phyloP scores from a whole-genome alignment of 768 basidiomycete species.

The Lanmaoa rubissima region DNA sequence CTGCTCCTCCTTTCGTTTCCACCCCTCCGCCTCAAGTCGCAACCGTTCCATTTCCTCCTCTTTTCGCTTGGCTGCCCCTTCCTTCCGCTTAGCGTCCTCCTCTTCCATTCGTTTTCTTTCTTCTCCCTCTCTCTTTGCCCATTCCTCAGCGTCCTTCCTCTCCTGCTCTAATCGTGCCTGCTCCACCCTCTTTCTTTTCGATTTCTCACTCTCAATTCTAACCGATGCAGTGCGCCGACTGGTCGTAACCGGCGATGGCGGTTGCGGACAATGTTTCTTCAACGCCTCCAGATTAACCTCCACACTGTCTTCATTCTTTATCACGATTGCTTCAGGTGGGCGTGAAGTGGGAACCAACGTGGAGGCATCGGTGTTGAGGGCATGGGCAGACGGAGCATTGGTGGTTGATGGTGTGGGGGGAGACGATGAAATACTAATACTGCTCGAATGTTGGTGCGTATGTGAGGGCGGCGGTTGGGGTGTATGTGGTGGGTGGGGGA shows the following conservation, averaged over 20 bases:
- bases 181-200: conserved; percentile 48
- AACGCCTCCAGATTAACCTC: conserved; percentile 61
- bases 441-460: conserved; percentile 44
- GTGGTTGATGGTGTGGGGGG: conserved; percentile 65
- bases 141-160: conserved; percentile 39
- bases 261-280: conserved; percentile 45
- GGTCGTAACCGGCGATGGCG: conserved; percentile 33
- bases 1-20: conserved; percentile 30
- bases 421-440: conserved; percentile 51
- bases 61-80: conserved; percentile 40
- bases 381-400: conserved; percentile 36
- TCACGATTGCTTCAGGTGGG: conserved; percentile 44
- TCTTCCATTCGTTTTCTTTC: conserved; percentile 41
- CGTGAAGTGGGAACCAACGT: conserved; percentile 61
- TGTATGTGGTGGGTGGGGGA: conserved; percentile 44
- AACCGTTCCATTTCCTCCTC: conserved; percentile 40
- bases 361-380: conserved; percentile 61
- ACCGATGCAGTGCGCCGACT: conserved; percentile 38
- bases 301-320: conserved; percentile 64
- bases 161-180: conserved; percentile 42
- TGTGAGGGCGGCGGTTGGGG: conserved; percentile 46
- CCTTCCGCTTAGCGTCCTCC: conserved; percentile 42
- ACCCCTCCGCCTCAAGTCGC: conserved; percentile 35
- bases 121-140: conserved; percentile 35
- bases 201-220: conserved; percentile 64